Evolutionary conservation across 2,329 filamentous ascomycete species (phyloP).

Genomic region (Phyllosticta citriasiana): DNA sequence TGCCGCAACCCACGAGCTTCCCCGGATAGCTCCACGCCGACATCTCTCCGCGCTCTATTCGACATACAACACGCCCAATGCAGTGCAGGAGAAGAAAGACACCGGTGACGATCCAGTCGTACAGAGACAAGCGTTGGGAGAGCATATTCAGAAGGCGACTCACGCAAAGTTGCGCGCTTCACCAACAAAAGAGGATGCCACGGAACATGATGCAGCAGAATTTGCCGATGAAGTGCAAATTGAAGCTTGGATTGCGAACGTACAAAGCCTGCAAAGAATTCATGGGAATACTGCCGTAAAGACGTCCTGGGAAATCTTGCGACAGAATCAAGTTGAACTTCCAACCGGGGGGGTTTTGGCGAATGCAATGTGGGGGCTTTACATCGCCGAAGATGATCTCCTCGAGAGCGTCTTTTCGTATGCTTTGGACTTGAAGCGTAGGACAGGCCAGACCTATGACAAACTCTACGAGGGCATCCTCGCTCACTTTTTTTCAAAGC

Average conservation of each 20-base stretch:
- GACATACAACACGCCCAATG: neutral
- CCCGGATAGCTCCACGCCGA: neutral
- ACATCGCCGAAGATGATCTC: conserved; percentile 29
- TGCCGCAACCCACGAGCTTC: neutral
- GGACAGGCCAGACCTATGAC: conserved; percentile 24
- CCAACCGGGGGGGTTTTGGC: conserved; percentile 31
- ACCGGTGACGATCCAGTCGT: neutral
- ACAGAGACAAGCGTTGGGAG: neutral
- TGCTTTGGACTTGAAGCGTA: conserved; percentile 30
- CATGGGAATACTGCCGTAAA: neutral
- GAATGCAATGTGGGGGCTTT: conserved; percentile 35
- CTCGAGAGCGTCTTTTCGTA: conserved; percentile 31
- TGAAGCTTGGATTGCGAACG: neutral
- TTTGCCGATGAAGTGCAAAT: neutral
- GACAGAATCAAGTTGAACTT: conserved; percentile 26
- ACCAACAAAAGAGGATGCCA: neutral
- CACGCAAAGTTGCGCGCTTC: neutral
- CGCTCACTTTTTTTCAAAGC: conserved; percentile 24
- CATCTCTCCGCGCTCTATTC: neutral
- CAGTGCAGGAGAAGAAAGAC: neutral
- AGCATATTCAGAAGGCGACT: neutral
- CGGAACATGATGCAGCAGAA: neutral
- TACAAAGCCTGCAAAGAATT: neutral
- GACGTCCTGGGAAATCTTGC: conserved; percentile 32
- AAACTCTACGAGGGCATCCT: conserved; percentile 38